phyloP scores from a whole-genome alignment of 2,329 filamentous ascomycete species.

The Diaporthe velutina region DNA sequence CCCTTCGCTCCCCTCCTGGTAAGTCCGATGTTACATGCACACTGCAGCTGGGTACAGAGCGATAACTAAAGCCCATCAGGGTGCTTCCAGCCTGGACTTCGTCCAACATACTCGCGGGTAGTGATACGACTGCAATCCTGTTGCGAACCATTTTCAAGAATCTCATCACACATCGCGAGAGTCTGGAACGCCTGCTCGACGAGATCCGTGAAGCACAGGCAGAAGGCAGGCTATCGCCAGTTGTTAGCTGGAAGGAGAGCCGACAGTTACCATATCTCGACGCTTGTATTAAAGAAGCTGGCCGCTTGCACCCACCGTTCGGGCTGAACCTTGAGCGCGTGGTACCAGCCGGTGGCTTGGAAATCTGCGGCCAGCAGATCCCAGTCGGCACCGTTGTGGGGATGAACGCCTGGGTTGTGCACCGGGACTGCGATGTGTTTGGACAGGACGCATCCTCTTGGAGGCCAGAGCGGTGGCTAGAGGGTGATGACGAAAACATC shows the following conservation, averaged over 20 bases:
- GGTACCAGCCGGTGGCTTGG: not conserved
- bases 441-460: not conserved
- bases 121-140: not conserved
- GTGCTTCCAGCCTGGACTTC: constrained; percentile 6
- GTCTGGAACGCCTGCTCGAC: not conserved
- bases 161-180: not conserved
- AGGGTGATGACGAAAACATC: not conserved
- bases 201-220: not conserved
- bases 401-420: not conserved
- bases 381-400: not conserved
- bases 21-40: not conserved
- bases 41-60: too few relatives aligned
- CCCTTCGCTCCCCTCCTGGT: not conserved
- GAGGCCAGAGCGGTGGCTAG: not conserved
- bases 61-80: not conserved
- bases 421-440: not conserved
- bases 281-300: not conserved
- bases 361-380: not conserved
- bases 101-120: constrained; percentile 53
- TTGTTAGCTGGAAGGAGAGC: not conserved
- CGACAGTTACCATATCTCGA: not conserved
- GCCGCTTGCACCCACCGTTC: not conserved
- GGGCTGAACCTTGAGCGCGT: not conserved
- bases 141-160: not conserved
- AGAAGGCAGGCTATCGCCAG: not conserved